A percentile compares a stretch with the other conserved stretches of the same genome.
phyloP scores from a whole-genome alignment of 176 grass and related monocot species.

The Sorghum bicolor region Sorghum_bicolor_NCBIv3 NC_012873.2:59859501-59860000 shows the following conservation, averaged over 20 bases:
- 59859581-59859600: no score
- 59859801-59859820: not conserved
- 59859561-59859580: no score
- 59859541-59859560: not conserved
- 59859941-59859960: not conserved
- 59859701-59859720: no score
- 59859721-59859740: no score
- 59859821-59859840: not conserved
- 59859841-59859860: slow-evolving; percentile 5
- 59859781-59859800: slow-evolving; percentile 7
- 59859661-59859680: no score
- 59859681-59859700: no score
- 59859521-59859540: not conserved
- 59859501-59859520: not conserved
- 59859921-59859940: not conserved
- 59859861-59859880: slow-evolving; percentile 13
- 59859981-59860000: not conserved
- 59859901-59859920: not conserved
- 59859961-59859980: slow-evolving; percentile 23
- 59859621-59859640: no score
- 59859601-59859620: no score
- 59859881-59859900: not conserved
- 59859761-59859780: not conserved
- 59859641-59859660: no score
- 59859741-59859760: no score